Evolutionary conservation across 2,329 filamentous ascomycete genomes (phyloP).

Genomic region (Clonostachys sp.): DNA sequence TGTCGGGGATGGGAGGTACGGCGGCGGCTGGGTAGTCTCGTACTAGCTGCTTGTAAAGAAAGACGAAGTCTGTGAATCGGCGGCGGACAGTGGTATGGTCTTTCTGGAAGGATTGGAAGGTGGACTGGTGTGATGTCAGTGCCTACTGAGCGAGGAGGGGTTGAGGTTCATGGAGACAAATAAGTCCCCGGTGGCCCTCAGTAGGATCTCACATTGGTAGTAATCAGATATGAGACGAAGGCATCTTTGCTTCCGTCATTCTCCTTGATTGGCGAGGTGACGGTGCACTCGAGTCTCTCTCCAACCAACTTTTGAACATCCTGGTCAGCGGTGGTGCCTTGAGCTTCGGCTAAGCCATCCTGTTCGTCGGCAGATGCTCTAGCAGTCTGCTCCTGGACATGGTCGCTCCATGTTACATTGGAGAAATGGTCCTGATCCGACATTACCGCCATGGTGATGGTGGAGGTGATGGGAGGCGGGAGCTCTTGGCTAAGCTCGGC

Average conservation of each 20-base stretch:
- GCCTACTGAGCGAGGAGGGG: not conserved
- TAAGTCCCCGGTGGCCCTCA: not conserved
- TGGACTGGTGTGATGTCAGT: slow-evolving; percentile 56
- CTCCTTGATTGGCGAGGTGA: slow-evolving; percentile 84
- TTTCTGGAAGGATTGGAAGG: slow-evolving; percentile 89
- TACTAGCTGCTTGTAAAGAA: slow-evolving; percentile 85
- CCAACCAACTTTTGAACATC: slow-evolving; percentile 62
- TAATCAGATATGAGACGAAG: slow-evolving; percentile 93
- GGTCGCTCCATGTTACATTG: slow-evolving; percentile 74
- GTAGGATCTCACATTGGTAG: slow-evolving; percentile 63
- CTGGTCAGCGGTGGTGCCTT: slow-evolving; percentile 29
- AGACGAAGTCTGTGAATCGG: slow-evolving; percentile 96
- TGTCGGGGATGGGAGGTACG: slow-evolving; percentile 91
- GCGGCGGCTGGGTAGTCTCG: slow-evolving; percentile 88
- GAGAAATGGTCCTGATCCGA: slow-evolving; percentile 60
- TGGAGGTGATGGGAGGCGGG: too few relatives aligned
- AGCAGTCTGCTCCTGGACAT: slow-evolving; percentile 32
- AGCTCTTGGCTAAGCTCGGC: too few relatives aligned
- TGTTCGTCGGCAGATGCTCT: not conserved
- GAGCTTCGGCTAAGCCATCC: slow-evolving; percentile 15
- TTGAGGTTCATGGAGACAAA: slow-evolving; percentile 1
- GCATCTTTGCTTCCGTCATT: slow-evolving; percentile 95
- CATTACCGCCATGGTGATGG: not conserved
- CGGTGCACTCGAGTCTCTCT: slow-evolving; percentile 78
- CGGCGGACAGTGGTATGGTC: slow-evolving; percentile 75